Evolutionary conservation across 2,329 filamentous ascomycete species (phyloP).

Genomic region (Eutypa lata): DNA sequence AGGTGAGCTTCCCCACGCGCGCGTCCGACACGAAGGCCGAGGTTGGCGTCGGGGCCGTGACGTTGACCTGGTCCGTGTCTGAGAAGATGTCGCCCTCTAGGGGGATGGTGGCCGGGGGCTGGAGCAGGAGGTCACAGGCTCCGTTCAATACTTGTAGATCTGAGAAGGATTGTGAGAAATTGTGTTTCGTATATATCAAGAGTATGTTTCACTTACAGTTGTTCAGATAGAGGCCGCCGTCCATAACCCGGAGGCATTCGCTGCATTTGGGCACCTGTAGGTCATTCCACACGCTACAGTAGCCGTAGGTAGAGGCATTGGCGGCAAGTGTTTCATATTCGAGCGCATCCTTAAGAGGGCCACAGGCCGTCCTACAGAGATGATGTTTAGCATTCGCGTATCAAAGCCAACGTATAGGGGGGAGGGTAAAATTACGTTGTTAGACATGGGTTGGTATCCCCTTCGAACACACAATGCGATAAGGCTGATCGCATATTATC

Average conservation of each 20-base stretch:
- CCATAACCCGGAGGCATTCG: conserved; percentile 40
- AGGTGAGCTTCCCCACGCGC: conserved; percentile 43
- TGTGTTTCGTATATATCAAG: too few species aligned
- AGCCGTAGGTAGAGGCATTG: conserved; percentile 45
- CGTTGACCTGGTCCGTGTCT: conserved; percentile 37
- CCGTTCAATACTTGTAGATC: conserved; percentile 43
- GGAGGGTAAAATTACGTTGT: conserved; percentile 41
- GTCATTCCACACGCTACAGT: conserved; percentile 49
- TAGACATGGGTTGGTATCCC: conserved; percentile 44
- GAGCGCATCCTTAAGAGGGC: conserved; percentile 43
- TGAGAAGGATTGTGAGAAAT: too few species aligned
- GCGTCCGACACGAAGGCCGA: conserved; percentile 38
- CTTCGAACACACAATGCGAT: conserved; percentile 51
- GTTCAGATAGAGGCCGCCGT: conserved; percentile 39
- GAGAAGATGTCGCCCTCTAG: conserved; percentile 54
- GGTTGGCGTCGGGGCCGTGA: conserved; percentile 46
- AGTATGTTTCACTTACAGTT: conserved; percentile 45
- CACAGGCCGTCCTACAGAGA: conserved; percentile 48
- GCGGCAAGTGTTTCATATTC: conserved; percentile 47
- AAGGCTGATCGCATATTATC: conserved; percentile 57
- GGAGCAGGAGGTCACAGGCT: conserved; percentile 52
- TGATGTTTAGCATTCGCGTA: conserved; percentile 22
- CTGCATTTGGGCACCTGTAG: conserved; percentile 41
- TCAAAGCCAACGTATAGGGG: neutral
- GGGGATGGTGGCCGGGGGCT: conserved; percentile 43